Evolutionary conservation across 495 filamentous ascomycete species (phyloP).

Genomic region (Corynascus novoguineensis): DNA sequence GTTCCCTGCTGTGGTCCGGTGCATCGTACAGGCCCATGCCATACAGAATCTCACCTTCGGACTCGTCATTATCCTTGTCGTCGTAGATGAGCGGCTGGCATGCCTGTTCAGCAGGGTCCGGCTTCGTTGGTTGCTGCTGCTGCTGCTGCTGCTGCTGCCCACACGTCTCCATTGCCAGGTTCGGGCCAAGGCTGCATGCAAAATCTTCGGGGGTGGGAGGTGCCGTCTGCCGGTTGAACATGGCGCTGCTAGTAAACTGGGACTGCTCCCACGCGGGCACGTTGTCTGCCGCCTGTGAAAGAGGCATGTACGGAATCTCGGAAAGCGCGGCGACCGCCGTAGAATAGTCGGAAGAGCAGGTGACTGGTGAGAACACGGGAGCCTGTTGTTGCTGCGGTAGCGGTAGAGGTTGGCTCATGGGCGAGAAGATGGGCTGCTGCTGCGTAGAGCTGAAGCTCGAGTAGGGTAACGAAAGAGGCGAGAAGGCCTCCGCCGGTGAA

Average conservation of each 20-base stretch:
- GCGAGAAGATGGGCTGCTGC: conserved; percentile 20
- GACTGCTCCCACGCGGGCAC: conserved; percentile 39
- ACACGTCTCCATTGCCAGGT: not conserved
- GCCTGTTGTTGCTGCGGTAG: not conserved
- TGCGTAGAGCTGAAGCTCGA: conserved; percentile 14
- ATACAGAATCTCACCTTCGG: conserved; percentile 64
- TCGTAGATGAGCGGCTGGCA: conserved; percentile 26
- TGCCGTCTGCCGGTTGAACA: conserved; percentile 36
- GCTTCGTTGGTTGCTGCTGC: not conserved
- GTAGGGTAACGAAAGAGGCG: conserved; percentile 39
- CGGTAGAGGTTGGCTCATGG: conserved; percentile 9
- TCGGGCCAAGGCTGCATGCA: conserved; percentile 41
- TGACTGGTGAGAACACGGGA: not conserved
- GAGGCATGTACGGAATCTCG: conserved; percentile 18
- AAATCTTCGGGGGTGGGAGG: conserved; percentile 60
- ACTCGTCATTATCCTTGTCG: conserved; percentile 38
- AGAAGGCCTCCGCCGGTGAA: conserved; percentile 39
- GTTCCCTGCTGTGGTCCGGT: conserved; percentile 40
- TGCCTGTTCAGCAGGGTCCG: not conserved
- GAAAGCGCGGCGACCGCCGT: conserved; percentile 2
- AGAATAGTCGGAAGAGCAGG: not conserved
- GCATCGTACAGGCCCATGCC: conserved; percentile 80
- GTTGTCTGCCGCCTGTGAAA: conserved; percentile 15
- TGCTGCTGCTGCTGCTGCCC: not conserved
- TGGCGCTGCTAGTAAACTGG: conserved; percentile 31